These are phyloP conservation scores for Pyrenophora tritici-repentis DNA, from an alignment of 2,329 filamentous ascomycete species.

Conservation along the genomic window DNA sequence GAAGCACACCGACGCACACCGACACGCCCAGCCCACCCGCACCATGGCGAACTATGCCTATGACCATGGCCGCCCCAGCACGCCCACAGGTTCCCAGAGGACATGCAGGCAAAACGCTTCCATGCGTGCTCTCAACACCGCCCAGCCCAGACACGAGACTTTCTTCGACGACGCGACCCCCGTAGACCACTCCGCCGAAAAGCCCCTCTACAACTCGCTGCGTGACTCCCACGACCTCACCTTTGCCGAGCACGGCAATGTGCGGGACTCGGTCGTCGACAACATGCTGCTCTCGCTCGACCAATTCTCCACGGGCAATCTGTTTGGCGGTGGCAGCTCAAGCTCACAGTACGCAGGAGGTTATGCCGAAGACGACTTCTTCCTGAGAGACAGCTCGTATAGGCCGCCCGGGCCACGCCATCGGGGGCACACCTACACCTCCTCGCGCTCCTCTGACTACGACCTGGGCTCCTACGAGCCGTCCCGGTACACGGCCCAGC, in stretches of 20 bases:
- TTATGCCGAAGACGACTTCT: conserved; percentile 48
- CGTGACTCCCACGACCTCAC: conserved; percentile 84
- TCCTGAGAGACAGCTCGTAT: conserved; percentile 42
- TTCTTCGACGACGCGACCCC: conserved; percentile 47
- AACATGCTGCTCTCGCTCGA: conserved; percentile 95
- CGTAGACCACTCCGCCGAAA: conserved; percentile 32
- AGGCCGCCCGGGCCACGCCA: conserved; percentile 49
- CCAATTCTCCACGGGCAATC: conserved; percentile 54
- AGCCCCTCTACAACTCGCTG: conserved; percentile 24
- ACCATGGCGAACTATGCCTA: conserved; percentile 33
- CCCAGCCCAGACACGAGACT: conserved; percentile 34
- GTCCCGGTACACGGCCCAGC: conserved; percentile 50
- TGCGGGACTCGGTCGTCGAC: conserved; percentile 85
- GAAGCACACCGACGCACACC: conserved; percentile 23
- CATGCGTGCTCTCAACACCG: conserved; percentile 41
- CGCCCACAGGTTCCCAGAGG: conserved; percentile 36
- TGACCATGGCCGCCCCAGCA: conserved; percentile 33
- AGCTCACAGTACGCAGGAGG: conserved; percentile 40
- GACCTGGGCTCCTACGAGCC: conserved; percentile 50
- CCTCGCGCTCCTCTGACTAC: conserved; percentile 63
- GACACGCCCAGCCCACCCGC: conserved; percentile 14
- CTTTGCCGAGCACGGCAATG: conserved; percentile 69
- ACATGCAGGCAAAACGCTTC: conserved; percentile 26
- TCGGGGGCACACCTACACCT: conserved; percentile 64
- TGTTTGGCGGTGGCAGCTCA: conserved; percentile 19